Conservation (phyloP, 306 rosid species). For the Prunus mume region DNA sequence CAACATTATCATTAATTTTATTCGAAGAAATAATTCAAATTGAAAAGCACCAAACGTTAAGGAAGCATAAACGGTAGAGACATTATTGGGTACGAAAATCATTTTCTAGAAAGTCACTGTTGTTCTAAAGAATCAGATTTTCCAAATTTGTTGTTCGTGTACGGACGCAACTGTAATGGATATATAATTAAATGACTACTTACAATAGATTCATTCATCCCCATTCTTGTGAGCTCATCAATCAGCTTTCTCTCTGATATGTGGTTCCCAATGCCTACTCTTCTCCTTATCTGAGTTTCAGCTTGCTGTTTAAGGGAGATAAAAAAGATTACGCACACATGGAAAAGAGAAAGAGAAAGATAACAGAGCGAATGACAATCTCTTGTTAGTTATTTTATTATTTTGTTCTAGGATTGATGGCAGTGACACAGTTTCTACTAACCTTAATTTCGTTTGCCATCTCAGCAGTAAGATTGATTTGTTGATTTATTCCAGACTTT, state of each 20-base stretch:
- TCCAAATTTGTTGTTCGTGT: not conserved
- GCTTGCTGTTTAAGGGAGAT: conserved; percentile 73
- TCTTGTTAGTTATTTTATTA: not conserved
- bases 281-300: conserved; percentile 93
- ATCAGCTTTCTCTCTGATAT: conserved; percentile 90
- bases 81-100: too few relatives aligned
- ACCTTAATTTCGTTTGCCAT: conserved; percentile 96
- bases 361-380: conserved; percentile 5
- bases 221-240: conserved; percentile 92
- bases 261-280: conserved; percentile 95
- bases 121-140: not conserved
- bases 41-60: not conserved
- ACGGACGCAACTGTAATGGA: not conserved
- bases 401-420: not conserved
- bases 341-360: conserved; percentile 2
- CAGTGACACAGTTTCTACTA: conserved; percentile 14
- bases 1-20: not conserved
- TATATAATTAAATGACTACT: conserved; percentile 15
- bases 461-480: conserved; percentile 75
- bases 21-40: not conserved
- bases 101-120: too few relatives aligned
- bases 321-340: not conserved
- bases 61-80: too few relatives aligned
- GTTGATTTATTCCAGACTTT: conserved; percentile 84
- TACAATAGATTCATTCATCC: conserved; percentile 92